Evolutionary conservation across 345 rosid genomes (phyloP).

Genomic region (Limnanthes douglasii): DNA sequence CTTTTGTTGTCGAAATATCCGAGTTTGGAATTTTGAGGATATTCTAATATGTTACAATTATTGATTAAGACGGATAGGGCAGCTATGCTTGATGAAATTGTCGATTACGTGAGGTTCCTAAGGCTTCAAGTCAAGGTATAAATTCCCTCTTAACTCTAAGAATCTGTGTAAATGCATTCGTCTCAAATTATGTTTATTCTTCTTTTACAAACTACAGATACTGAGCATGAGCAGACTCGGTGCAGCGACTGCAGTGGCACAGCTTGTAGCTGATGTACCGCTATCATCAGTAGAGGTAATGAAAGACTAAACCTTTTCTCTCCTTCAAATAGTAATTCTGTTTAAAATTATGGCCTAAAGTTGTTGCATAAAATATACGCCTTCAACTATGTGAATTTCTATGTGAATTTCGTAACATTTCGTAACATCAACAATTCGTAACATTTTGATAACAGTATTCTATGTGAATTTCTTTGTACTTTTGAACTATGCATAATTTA

Average conservation of each 20-base stretch:
- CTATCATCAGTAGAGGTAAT: slow-evolving; percentile 42
- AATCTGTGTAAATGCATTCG: not conserved
- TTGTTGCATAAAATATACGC: not conserved
- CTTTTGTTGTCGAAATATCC: not conserved
- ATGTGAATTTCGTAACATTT: not conserved
- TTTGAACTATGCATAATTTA: slow-evolving; percentile 9
- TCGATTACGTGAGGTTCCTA: slow-evolving; percentile 73
- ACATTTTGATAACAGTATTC: not conserved
- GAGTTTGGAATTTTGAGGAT: not conserved
- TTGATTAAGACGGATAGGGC: slow-evolving; percentile 61
- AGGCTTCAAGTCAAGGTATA: slow-evolving; percentile 75
- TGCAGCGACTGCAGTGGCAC: slow-evolving; percentile 64
- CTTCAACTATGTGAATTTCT: not conserved
- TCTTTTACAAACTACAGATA: slow-evolving; percentile 27
- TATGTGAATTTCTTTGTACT: not conserved
- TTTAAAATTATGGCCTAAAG: not conserved
- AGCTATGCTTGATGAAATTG: slow-evolving; percentile 70
- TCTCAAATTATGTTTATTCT: not conserved
- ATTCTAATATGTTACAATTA: slow-evolving; percentile 2
- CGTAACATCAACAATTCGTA: not conserved
- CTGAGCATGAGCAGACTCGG: slow-evolving; percentile 68
- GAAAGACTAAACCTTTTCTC: not conserved
- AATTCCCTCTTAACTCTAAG: not conserved
- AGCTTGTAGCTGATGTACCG: slow-evolving; percentile 59
- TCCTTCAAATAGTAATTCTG: not conserved